Percentiles rank a stretch among this genome's conserved stretches.
Conservation (phyloP, 371 early-diverging fungal genomes). For the Zopfochytrium polystomum region DNA sequence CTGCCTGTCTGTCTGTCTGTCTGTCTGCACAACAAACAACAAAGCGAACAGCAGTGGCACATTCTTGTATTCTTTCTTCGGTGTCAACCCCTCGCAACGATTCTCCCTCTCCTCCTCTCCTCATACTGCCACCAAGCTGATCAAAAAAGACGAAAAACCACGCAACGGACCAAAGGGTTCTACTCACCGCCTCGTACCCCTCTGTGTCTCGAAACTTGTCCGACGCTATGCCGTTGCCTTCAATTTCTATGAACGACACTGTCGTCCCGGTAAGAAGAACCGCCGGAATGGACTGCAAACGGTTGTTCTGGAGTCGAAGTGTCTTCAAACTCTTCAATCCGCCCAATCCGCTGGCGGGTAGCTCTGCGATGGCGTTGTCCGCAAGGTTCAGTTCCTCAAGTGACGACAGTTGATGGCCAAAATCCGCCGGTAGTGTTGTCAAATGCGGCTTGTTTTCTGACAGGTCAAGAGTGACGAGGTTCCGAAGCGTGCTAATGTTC, state of each 20-base stretch:
- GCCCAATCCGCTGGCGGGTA: slow-evolving; percentile 4
- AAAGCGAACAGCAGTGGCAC: no score
- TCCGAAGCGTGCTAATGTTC: slow-evolving; percentile 51
- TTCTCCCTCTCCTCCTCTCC: no score
- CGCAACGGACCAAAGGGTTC: no score
- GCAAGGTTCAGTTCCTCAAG: slow-evolving; percentile 15
- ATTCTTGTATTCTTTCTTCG: no score
- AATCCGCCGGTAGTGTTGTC: slow-evolving; percentile 61
- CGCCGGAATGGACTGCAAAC: slow-evolving; percentile 6
- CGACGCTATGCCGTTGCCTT: slow-evolving; percentile 16
- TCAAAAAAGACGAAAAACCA: no score
- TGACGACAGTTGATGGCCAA: slow-evolving; percentile 46
- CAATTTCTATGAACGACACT: slow-evolving; percentile 16
- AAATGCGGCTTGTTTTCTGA: slow-evolving; percentile 60
- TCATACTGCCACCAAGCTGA: no score
- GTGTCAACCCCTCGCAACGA: no score
- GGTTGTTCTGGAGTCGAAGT: slow-evolving; percentile 3
- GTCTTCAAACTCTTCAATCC: slow-evolving; percentile 6
- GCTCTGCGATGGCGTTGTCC: slow-evolving; percentile 3
- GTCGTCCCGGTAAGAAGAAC: slow-evolving; percentile 4
- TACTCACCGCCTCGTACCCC: slow-evolving; percentile 14
- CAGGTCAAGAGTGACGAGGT: slow-evolving; percentile 59
- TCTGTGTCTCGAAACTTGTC: slow-evolving; percentile 13
- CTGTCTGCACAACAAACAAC: no score
- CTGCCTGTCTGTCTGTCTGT: no score